A percentile compares a stretch with the other conserved stretches of the same genome.
Evolutionary conservation across 2,329 filamentous ascomycete species (phyloP).

Genomic region (Aspergillus texensis): DNA sequence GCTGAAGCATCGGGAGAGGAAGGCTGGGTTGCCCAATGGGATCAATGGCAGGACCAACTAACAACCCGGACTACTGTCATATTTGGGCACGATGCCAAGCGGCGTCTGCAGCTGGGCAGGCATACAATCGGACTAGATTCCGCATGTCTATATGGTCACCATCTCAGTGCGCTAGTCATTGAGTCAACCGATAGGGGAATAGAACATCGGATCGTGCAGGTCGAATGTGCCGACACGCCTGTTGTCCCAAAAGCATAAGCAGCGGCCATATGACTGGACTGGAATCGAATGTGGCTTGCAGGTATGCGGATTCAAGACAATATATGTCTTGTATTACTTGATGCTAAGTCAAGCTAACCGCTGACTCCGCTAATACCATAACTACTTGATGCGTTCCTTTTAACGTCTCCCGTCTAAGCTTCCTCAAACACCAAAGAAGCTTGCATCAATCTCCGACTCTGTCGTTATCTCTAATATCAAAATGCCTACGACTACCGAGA

Average conservation of each 20-base stretch:
- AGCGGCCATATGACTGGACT: background rate
- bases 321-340: background rate
- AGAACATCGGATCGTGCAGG: background rate
- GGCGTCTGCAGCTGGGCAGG: conserved; percentile 22
- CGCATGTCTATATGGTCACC: conserved; percentile 24
- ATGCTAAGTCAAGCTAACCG: background rate
- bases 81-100: conserved; percentile 29
- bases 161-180: conserved; percentile 25
- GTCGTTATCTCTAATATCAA: background rate
- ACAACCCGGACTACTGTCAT: conserved; percentile 22
- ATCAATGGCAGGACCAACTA: conserved; percentile 22
- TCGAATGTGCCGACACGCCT: background rate
- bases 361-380: background rate
- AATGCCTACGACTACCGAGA: background rate
- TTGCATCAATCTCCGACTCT: background rate
- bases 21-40: conserved; percentile 25
- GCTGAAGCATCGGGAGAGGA: conserved; percentile 21
- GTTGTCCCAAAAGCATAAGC: background rate
- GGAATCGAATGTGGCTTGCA: background rate
- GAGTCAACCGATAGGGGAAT: conserved; percentile 19
- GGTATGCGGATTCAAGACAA: background rate
- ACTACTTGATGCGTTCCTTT: background rate
- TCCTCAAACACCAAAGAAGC: background rate
- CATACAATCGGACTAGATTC: conserved; percentile 27
- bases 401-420: background rate